Conservation (phyloP, 2,329 filamentous ascomycete genomes). For the Neonectria hederae region DNA sequence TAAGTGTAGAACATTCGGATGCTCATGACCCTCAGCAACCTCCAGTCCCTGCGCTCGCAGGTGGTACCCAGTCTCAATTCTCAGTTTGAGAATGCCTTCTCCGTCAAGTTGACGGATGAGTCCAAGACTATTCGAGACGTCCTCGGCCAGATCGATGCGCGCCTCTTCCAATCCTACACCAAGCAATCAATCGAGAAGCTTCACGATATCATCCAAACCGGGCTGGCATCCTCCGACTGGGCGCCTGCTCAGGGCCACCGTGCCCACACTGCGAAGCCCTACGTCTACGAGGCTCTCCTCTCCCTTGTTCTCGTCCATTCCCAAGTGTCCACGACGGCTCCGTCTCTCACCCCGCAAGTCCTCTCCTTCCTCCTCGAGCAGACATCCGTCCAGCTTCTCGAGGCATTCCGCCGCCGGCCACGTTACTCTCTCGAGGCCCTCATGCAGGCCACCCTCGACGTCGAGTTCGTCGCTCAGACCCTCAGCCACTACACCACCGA, state of each 20-base stretch:
- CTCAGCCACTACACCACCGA: slow-evolving; percentile 90
- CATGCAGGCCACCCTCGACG: slow-evolving; percentile 97
- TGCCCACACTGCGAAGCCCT: slow-evolving; percentile 82
- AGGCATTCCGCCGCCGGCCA: slow-evolving; percentile 75
- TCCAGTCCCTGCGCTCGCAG: slow-evolving; percentile 82
- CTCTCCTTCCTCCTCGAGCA: slow-evolving; percentile 89
- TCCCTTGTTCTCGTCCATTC: slow-evolving; percentile 90
- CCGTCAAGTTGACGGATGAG: slow-evolving; percentile 93
- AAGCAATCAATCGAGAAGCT: slow-evolving; percentile 77
- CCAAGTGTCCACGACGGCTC: slow-evolving; percentile 82
- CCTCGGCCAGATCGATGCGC: slow-evolving; percentile 86
- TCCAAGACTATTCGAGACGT: slow-evolving; percentile 91
- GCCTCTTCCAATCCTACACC: slow-evolving; percentile 93
- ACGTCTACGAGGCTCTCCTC: slow-evolving; percentile 89
- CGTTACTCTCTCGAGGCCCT: slow-evolving; percentile 81
- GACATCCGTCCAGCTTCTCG: slow-evolving; percentile 80
- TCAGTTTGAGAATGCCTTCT: slow-evolving; percentile 93
- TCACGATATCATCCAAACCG: slow-evolving; percentile 74
- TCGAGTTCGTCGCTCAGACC: slow-evolving; percentile 96
- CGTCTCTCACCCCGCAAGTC: slow-evolving; percentile 80
- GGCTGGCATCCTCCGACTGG: slow-evolving; percentile 79
- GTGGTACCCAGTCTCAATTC: slow-evolving; percentile 89
- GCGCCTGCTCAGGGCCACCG: slow-evolving; percentile 64
- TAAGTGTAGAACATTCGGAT: slow-evolving; percentile 83
- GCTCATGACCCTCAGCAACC: slow-evolving; percentile 92